Percentiles rank a stretch among this genome's conserved stretches.
These are phyloP conservation scores for Capsicum chinense DNA, from an alignment of 257 asterid species.

Conservation along the genomic window DNA sequence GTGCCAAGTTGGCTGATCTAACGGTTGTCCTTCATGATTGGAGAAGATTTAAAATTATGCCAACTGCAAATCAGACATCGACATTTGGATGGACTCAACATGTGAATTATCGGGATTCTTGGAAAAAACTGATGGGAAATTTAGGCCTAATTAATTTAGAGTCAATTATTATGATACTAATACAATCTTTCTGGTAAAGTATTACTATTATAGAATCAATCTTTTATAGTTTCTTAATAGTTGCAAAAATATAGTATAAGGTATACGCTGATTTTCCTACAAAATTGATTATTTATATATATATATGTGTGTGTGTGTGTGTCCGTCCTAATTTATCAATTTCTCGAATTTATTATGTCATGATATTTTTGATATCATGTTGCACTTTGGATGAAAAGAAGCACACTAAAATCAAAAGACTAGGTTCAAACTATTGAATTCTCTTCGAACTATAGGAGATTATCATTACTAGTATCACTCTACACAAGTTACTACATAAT, in stretches of 20 bases:
- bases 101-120: constrained; percentile 40
- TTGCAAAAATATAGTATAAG: no score
- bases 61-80: constrained; percentile 22
- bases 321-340: no score
- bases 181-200: background rate
- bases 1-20: constrained; percentile 65
- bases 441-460: no score
- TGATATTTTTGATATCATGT: no score
- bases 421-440: no score
- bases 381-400: background rate
- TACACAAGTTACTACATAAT: no score
- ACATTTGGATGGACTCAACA: constrained; percentile 49
- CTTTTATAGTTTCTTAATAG: no score
- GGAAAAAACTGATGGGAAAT: constrained; percentile 24
- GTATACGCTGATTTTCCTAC: background rate
- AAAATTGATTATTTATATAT: no score
- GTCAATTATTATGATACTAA: background rate
- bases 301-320: no score
- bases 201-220: background rate
- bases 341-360: background rate
- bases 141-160: background rate
- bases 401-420: no score
- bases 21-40: constrained; percentile 57
- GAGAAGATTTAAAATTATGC: constrained; percentile 44
- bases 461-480: no score